Percentiles rank a stretch among this genome's conserved stretches.
Evolutionary conservation across 2,329 filamentous ascomycete genomes (phyloP).

Genomic region (Zymoseptoria pseudotritici): DNA sequence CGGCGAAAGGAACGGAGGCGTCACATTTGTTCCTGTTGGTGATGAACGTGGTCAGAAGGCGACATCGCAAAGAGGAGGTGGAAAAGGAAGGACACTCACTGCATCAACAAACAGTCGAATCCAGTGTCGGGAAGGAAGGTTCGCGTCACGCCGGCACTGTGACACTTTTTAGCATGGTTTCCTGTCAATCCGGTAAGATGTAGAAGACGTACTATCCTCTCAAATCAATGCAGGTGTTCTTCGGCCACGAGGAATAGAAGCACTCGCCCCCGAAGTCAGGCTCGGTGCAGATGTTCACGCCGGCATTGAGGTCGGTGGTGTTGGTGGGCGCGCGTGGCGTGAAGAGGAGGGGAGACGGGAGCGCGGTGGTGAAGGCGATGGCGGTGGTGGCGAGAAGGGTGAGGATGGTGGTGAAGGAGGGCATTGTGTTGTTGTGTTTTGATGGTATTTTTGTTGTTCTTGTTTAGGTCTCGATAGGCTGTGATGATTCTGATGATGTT

Average conservation of each 20-base stretch:
- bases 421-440: background rate
- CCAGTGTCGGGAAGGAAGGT: constrained; percentile 19
- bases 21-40: constrained; percentile 15
- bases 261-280: constrained; percentile 22
- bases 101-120: constrained; percentile 26
- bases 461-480: background rate
- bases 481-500: background rate
- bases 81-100: constrained; percentile 11
- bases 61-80: background rate
- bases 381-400: background rate
- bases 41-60: background rate
- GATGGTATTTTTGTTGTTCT: background rate
- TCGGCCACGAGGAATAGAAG: constrained; percentile 16
- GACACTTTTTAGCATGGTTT: background rate
- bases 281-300: constrained; percentile 28
- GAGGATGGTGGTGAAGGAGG: background rate
- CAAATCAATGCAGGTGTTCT: constrained; percentile 21
- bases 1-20: constrained; percentile 9
- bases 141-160: constrained; percentile 17
- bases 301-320: constrained; percentile 6
- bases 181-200: background rate
- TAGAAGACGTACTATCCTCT: constrained; percentile 22
- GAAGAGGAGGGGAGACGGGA: background rate
- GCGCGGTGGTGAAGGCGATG: background rate
- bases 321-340: constrained; percentile 2